Conservation (phyloP, 768 basidiomycete species). For the Roridomyces roridus region DNA sequence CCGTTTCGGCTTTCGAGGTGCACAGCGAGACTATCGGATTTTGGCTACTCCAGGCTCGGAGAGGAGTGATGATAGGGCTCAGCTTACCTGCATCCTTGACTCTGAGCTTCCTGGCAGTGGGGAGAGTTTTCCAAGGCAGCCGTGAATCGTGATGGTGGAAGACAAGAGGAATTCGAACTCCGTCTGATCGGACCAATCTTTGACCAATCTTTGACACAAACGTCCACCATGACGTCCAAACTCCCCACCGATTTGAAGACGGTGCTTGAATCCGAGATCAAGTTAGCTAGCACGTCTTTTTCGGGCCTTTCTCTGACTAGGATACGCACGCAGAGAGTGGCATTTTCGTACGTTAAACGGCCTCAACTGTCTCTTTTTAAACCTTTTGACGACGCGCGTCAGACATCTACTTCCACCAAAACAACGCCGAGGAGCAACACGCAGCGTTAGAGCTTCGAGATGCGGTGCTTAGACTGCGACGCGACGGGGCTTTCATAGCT, state of each 20-base stretch:
- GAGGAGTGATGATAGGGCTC: too few relatives aligned
- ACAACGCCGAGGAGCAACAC: slow-evolving; percentile 63
- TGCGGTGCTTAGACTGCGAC: slow-evolving; percentile 70
- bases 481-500: slow-evolving; percentile 81
- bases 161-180: too few relatives aligned
- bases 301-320: neutral
- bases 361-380: neutral
- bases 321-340: slow-evolving; percentile 68
- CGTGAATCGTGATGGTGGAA: too few relatives aligned
- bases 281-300: slow-evolving; percentile 42
- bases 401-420: slow-evolving; percentile 85
- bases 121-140: too few relatives aligned
- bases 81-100: too few relatives aligned
- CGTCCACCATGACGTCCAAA: slow-evolving; percentile 11
- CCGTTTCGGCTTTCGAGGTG: too few relatives aligned
- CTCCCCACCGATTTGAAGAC: slow-evolving; percentile 58
- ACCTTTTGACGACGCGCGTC: neutral
- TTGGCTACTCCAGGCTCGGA: too few relatives aligned
- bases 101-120: too few relatives aligned
- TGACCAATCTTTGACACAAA: neutral
- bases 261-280: slow-evolving; percentile 67
- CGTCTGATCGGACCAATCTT: too few relatives aligned
- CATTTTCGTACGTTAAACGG: slow-evolving; percentile 67
- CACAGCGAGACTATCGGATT: too few relatives aligned
- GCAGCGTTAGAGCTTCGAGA: slow-evolving; percentile 74